Evolutionary conservation across 2,329 filamentous ascomycete species (phyloP).

Genomic region (Fusarium heterosporum): DNA sequence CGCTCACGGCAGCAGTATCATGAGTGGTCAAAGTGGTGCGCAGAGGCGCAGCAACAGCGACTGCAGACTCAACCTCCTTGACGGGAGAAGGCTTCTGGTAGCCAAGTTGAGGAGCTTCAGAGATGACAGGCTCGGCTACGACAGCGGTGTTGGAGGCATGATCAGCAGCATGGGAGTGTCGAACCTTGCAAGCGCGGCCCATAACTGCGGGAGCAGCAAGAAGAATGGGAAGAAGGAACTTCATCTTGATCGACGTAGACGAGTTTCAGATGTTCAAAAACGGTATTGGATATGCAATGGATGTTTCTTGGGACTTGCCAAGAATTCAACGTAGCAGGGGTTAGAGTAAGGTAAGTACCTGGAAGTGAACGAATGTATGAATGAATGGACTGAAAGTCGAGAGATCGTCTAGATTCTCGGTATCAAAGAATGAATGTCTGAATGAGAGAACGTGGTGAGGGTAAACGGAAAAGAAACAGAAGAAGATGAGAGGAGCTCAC

Average conservation of each 20-base stretch:
- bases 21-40: conserved; percentile 31
- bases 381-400: conserved; percentile 8
- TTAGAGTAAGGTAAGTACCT: conserved; percentile 15
- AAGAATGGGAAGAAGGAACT: conserved; percentile 44
- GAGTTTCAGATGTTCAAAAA: conserved; percentile 17
- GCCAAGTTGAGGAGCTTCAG: not conserved
- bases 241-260: conserved; percentile 38
- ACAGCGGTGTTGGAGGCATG: conserved; percentile 18
- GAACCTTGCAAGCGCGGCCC: conserved; percentile 43
- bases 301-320: conserved; percentile 35
- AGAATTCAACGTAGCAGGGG: conserved; percentile 4
- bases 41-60: conserved; percentile 7
- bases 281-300: not conserved
- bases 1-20: not conserved
- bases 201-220: conserved; percentile 45
- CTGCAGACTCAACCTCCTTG: conserved; percentile 1
- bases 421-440: conserved; percentile 33
- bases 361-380: conserved; percentile 28
- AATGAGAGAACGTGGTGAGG: conserved; percentile 18
- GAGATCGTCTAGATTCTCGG: conserved; percentile 39
- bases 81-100: conserved; percentile 11
- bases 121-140: conserved; percentile 7
- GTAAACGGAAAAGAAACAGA: not conserved
- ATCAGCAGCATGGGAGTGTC: conserved; percentile 3
- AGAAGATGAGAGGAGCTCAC: not conserved